Percentiles rank a stretch among this genome's conserved stretches.
These are phyloP conservation scores for Polygonum maritimum DNA, from an alignment of 148 eudicot genomes.

Conservation along the genomic window DNA sequence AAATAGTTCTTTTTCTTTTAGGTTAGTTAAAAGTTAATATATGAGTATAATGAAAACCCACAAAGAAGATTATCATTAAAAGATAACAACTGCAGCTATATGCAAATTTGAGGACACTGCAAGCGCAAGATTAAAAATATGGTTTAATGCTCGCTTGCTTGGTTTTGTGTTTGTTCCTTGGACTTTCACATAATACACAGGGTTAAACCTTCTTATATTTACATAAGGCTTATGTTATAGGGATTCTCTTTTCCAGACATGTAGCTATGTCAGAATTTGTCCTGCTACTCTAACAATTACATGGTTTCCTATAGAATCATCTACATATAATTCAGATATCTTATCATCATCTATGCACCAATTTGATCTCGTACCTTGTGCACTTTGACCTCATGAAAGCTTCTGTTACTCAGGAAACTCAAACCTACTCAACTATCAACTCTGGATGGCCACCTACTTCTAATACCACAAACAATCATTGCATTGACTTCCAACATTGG, in stretches of 20 bases:
- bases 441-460: neutral
- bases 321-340: neutral
- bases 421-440: neutral
- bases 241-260: neutral
- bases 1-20: neutral
- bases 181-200: neutral
- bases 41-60: neutral
- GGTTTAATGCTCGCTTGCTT: neutral
- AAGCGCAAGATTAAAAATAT: neutral
- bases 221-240: neutral
- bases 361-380: neutral
- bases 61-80: neutral
- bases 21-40: neutral
- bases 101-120: neutral
- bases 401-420: neutral
- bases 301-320: neutral
- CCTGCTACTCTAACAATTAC: neutral
- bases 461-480: neutral
- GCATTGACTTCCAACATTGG: neutral
- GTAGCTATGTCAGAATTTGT: neutral
- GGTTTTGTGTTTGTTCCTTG: no score
- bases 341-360: neutral
- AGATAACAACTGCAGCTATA: neutral
- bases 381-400: neutral
- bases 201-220: neutral